Conservation (phyloP, 2,329 filamentous ascomycete genomes). For the Arachnomyces sp. region DNA sequence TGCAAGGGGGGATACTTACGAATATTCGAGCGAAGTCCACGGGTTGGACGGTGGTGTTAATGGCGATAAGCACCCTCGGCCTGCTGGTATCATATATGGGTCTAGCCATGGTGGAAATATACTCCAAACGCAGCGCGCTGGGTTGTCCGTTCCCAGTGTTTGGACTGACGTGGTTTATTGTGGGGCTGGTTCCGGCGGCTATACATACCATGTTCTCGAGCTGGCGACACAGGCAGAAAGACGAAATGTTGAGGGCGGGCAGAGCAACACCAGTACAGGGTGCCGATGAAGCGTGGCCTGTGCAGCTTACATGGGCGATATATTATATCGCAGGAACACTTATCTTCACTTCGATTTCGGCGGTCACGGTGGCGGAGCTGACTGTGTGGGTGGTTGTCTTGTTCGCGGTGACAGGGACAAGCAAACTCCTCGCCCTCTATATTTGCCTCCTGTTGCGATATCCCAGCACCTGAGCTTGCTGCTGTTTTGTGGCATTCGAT, state of each 20-base stretch:
- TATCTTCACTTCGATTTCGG: slow-evolving; percentile 26
- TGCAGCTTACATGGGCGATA: slow-evolving; percentile 24
- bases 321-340: slow-evolving; percentile 27
- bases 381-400: slow-evolving; percentile 22
- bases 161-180: slow-evolving; percentile 21
- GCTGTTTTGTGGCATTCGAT: too few relatives aligned
- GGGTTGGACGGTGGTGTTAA: slow-evolving; percentile 1
- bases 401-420: slow-evolving; percentile 15
- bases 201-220: slow-evolving; percentile 16
- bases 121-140: slow-evolving; percentile 23
- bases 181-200: slow-evolving; percentile 15
- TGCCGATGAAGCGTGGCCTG: slow-evolving; percentile 20
- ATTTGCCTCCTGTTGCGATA: slow-evolving; percentile 7
- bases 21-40: slow-evolving; percentile 2
- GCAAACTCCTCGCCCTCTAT: slow-evolving; percentile 20
- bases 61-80: not conserved
- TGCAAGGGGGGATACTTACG: slow-evolving; percentile 3
- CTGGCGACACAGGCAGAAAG: slow-evolving; percentile 2
- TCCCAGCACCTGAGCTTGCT: too few relatives aligned
- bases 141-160: slow-evolving; percentile 23
- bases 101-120: slow-evolving; percentile 21
- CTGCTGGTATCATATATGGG: slow-evolving; percentile 14
- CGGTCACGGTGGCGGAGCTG: slow-evolving; percentile 25
- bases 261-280: slow-evolving; percentile 17
- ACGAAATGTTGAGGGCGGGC: slow-evolving; percentile 3